Base-by-base conservation (phyloP, 768 basidiomycete species). In the Boletus patriciae region DNA sequence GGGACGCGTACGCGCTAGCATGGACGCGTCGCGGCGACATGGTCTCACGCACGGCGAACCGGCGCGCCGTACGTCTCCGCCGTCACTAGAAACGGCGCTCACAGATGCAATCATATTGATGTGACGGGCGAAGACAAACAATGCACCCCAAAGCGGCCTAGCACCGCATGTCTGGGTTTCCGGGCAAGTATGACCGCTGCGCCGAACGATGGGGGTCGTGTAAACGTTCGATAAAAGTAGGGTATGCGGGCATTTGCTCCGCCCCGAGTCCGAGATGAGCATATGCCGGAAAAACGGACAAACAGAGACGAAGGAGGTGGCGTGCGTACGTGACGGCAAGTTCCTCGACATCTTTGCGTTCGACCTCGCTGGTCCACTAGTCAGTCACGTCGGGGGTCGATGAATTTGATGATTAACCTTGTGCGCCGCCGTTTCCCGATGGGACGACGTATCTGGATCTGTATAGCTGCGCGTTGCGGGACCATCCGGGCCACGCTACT, bases 111-210 rank as follows among this genome's bases (percentile, higher is more conserved):
- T 37, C 15, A 25, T 4, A 38, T 33, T 47, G 6, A 52, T 47
- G 34, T 43, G 50, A 60, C 40, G 18, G 31, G 38, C 25, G 38
- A 50, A 33, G 44, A 33, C 11, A 45, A 15, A 46, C 11, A 40
- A 27, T 10, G 10, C 29, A 12, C 11, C 40, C 50, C 19, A 54
- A 60, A 48, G 21, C 4, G 16, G 58, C 5, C 15, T 16, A 23
- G 29, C 46, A 40, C 21, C 27, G 29, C 15, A 23, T 44, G 18
- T 4, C 49, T 12, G 7, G n/a, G 40, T 41, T 27, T 41, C 46
- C 47, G 44, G 23, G 44, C 5, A 18, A 42, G 16, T 11, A 55
- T 60, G 48, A 61, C 51, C 49, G 60, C 60, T 60, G 59, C 6
- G 10, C 27, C 19, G 18, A 8, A 31, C 11, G 31, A 31, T 0